Percentiles rank a stretch among this genome's conserved stretches.
Evolutionary conservation across 306 rosid species (phyloP).

Genomic region (Canavalia ensiformis): DNA sequence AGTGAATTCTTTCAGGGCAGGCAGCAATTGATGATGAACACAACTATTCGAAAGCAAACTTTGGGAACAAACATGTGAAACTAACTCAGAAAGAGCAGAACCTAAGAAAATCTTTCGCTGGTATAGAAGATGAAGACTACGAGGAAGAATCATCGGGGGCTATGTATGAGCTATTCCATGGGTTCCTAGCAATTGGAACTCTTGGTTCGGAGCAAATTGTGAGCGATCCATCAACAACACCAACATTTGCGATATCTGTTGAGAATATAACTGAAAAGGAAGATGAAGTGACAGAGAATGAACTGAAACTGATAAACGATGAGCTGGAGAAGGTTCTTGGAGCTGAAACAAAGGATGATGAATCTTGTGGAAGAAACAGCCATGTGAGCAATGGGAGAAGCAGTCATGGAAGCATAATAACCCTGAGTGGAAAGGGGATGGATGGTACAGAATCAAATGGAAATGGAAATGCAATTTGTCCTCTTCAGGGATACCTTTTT

Average conservation of each 20-base stretch:
- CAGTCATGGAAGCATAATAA: conserved; percentile 77
- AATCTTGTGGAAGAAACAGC: conserved; percentile 76
- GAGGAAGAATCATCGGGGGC: conserved; percentile 67
- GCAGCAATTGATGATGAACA: conserved; percentile 73
- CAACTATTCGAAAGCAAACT: conserved; percentile 60
- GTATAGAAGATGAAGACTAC: conserved; percentile 64
- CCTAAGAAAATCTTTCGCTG: conserved; percentile 64
- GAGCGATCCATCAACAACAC: conserved; percentile 72
- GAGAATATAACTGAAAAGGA: conserved; percentile 84
- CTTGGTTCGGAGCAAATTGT: conserved; percentile 74
- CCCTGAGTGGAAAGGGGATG: conserved; percentile 72
- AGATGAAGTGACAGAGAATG: conserved; percentile 80
- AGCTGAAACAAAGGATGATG: conserved; percentile 70
- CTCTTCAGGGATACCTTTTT: conserved; percentile 85
- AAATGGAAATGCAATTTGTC: conserved; percentile 66
- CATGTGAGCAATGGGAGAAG: conserved; percentile 81
- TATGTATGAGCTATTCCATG: conserved; percentile 77
- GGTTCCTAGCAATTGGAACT: conserved; percentile 92
- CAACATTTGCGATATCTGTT: conserved; percentile 72
- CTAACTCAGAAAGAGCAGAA: conserved; percentile 63
- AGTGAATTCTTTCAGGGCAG: conserved; percentile 61
- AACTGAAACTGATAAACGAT: conserved; percentile 74
- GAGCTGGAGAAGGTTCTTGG: conserved; percentile 83
- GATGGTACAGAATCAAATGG: conserved; percentile 60
- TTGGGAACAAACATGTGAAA: conserved; percentile 63